Conservation (phyloP, 331 rosid genomes). For the Arachis monticola region DNA sequence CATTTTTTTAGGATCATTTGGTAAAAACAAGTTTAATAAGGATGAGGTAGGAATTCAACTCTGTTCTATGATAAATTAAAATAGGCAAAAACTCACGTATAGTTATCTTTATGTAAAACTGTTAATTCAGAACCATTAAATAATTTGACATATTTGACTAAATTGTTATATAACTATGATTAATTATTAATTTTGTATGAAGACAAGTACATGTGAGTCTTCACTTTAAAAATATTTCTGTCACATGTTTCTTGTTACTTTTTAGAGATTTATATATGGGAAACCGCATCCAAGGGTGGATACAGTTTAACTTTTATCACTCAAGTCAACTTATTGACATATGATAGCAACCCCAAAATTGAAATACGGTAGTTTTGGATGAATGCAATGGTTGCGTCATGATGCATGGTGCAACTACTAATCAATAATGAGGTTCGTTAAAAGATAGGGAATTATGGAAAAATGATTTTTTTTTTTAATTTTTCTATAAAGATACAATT, state of each 20-base stretch:
- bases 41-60: neutral
- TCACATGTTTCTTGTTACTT: neutral
- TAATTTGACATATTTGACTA: no score
- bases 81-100: no score
- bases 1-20: neutral
- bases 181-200: no score
- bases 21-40: neutral
- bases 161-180: no score
- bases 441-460: constrained; percentile 35
- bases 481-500: neutral
- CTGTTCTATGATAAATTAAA: neutral
- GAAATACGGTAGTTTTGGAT: neutral
- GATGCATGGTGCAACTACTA: constrained; percentile 38
- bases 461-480: constrained; percentile 22
- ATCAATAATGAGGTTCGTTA: constrained; percentile 33
- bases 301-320: neutral
- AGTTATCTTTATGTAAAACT: no score
- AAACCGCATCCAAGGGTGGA: neutral
- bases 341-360: constrained; percentile 9
- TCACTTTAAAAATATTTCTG: no score
- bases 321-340: constrained; percentile 30
- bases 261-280: no score
- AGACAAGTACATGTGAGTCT: no score
- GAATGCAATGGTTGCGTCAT: constrained; percentile 43
- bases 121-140: no score